A percentile compares a stretch with the other conserved stretches of the same genome.
Conservation (phyloP, 2,329 filamentous ascomycete species). For the Annulohypoxylon truncatum region DNA sequence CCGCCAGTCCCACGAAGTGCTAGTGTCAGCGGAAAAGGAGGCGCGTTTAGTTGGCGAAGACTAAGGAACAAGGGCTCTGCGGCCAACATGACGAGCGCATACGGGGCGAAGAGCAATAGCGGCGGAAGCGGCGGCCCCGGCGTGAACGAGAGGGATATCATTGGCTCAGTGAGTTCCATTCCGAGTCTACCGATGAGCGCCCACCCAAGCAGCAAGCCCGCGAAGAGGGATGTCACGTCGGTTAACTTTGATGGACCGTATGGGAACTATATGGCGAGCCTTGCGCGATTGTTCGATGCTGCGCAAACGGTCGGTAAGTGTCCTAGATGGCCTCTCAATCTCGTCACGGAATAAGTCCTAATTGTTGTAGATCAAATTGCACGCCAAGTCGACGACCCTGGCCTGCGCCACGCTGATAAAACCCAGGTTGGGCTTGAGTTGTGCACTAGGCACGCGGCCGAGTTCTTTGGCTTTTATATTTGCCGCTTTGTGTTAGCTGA, state of each 20-base stretch:
- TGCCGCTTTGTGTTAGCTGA: conserved; percentile 95
- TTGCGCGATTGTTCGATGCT: conserved; percentile 92
- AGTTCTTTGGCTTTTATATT: conserved; percentile 98
- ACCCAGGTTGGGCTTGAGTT: conserved; percentile 96
- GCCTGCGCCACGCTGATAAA: conserved; percentile 88
- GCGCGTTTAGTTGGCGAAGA: conserved; percentile 89
- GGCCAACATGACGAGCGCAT: conserved; percentile 65
- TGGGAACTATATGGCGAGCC: conserved; percentile 87
- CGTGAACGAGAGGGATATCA: conserved; percentile 56
- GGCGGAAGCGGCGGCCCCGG: conserved; percentile 50
- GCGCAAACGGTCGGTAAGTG: conserved; percentile 88
- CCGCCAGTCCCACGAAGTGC: conserved; percentile 63
- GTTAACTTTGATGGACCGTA: conserved; percentile 85
- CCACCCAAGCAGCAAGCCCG: conserved; percentile 72
- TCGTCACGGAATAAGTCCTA: conserved; percentile 34
- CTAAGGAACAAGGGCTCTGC: conserved; percentile 89
- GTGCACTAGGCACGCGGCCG: conserved; percentile 90
- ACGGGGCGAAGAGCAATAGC: conserved; percentile 58
- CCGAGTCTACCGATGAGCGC: conserved; percentile 82
- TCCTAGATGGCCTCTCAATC: neutral
- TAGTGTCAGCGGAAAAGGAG: conserved; percentile 78
- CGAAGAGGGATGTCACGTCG: conserved; percentile 76
- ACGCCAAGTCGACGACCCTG: conserved; percentile 94
- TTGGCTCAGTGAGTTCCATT: conserved; percentile 73
- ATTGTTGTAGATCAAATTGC: conserved; percentile 83